These are phyloP conservation scores for Iris macrosiphon DNA, from an alignment of 106 monocot genomes.

Conservation along the genomic window DNA sequence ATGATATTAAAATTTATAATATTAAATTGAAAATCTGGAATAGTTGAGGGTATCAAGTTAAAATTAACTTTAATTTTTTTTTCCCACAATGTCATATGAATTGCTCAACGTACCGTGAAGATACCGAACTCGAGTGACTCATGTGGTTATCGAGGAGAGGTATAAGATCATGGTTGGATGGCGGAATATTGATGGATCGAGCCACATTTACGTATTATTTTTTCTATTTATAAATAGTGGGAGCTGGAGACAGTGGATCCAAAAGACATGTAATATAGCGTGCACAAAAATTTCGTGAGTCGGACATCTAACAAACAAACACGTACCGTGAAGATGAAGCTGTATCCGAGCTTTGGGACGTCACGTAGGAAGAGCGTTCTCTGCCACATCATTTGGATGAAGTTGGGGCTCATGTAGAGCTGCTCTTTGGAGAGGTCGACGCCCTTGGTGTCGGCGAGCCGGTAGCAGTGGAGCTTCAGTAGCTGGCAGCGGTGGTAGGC, in stretches of 20 bases:
- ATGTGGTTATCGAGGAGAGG: too few relatives aligned
- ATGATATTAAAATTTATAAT: too few relatives aligned
- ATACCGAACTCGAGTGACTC: too few relatives aligned
- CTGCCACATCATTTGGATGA: constrained; percentile 60
- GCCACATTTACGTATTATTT: neutral
- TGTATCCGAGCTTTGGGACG: constrained; percentile 55
- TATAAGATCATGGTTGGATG: neutral
- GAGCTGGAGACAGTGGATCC: neutral
- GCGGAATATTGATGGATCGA: neutral
- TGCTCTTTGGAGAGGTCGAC: constrained; percentile 35
- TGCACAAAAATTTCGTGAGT: too few relatives aligned
- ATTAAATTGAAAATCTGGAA: too few relatives aligned
- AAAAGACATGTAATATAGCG: too few relatives aligned
- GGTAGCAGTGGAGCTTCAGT: constrained; percentile 39
- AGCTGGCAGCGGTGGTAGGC: constrained; percentile 31
- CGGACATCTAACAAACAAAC: neutral
- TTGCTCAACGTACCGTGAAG: too few relatives aligned
- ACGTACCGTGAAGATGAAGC: constrained; percentile 65
- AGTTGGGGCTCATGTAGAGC: constrained; percentile 32
- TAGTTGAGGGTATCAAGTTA: too few relatives aligned
- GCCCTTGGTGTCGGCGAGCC: constrained; percentile 21
- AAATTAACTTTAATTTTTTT: too few relatives aligned
- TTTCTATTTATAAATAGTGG: neutral
- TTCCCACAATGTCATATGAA: too few relatives aligned
- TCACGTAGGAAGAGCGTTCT: constrained; percentile 48